Evolutionary conservation across 1,139 yeast genomes (phyloP).

Genomic region (Kodamaea suecica): DNA sequence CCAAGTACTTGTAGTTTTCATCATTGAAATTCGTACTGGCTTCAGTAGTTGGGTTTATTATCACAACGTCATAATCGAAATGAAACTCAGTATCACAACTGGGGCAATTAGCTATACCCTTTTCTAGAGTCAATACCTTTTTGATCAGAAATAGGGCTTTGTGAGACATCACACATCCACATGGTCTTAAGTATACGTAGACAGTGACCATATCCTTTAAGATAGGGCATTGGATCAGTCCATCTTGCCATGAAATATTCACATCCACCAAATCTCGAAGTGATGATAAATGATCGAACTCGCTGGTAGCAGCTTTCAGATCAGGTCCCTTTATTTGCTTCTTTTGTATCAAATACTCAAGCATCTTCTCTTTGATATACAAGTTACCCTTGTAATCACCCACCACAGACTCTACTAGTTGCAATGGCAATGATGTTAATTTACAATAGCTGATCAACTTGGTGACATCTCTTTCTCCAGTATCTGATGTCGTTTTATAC

Average conservation of each 20-base stretch:
- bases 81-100: conserved; percentile 26
- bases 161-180: conserved; percentile 41
- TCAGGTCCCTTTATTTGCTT: conserved; percentile 7
- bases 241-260: conserved; percentile 22
- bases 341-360: conserved; percentile 53
- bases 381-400: conserved; percentile 70
- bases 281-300: conserved; percentile 42
- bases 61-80: conserved; percentile 30
- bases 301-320: conserved; percentile 19
- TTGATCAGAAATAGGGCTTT: conserved; percentile 13
- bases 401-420: conserved; percentile 42
- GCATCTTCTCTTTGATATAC: conserved; percentile 64
- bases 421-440: conserved; percentile 9
- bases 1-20: conserved; percentile 33
- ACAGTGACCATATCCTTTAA: conserved; percentile 7
- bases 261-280: conserved; percentile 32
- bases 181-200: conserved; percentile 32
- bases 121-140: neutral
- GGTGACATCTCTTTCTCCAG: conserved; percentile 9
- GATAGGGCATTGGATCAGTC: conserved; percentile 41
- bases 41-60: conserved; percentile 23
- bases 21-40: conserved; percentile 30
- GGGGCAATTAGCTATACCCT: conserved; percentile 27
- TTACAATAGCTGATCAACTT: conserved; percentile 7
- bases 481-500: conserved; percentile 2